Evolutionary conservation across 345 rosid genomes (phyloP), one percentile per base, ranked within the genome.

Genomic region (Clarkia xantiana): DNA sequence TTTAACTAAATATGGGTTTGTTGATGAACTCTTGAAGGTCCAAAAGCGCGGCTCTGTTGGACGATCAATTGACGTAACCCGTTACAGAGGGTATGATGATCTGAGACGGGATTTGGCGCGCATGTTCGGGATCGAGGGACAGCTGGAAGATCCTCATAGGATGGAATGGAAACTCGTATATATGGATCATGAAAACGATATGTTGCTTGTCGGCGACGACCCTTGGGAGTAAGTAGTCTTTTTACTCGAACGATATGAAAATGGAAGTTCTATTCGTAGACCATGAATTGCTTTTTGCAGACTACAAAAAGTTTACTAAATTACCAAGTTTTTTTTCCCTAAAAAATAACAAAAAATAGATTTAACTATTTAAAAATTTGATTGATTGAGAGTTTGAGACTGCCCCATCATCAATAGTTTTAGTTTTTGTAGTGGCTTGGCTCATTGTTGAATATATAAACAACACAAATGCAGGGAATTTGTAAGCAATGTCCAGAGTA

Each of bases 31-130:
- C 22, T n/a, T 73, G 68, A 54, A 91, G 98, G 93, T 86, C 66
- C 94, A 86, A 78, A 91, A 86, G 76, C 93, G 94, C 18, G 96
- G 98, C 13, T 78, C 96, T 18, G 96, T 84, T 0, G 96, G 98
- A 65, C 81, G 98, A 74, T 91, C 94, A 39, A 84, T 91, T 36
- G 98, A 91, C 56, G 84, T 91, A 36, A 84, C 87, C 13, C 86
- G 96, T 44, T 84, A 78, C 58, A 78, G 67, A 58, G 81, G 72
- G 10, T 91, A 91, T 44, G 93, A 81, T 6, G 96, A 81, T 55
- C 90, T 91, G 18, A 78, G 86, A 68, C 74, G 72, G 55, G 98
- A 84, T 68, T 67, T 91, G 46, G 96, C 90, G 39, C 83, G 86
- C 61, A 86, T 86, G 98, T 91, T 91, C 64, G 94, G 95, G 8